Evolutionary conservation across 2,329 filamentous ascomycete species (phyloP).

Genomic region (Ophiostoma tasmaniense): DNA sequence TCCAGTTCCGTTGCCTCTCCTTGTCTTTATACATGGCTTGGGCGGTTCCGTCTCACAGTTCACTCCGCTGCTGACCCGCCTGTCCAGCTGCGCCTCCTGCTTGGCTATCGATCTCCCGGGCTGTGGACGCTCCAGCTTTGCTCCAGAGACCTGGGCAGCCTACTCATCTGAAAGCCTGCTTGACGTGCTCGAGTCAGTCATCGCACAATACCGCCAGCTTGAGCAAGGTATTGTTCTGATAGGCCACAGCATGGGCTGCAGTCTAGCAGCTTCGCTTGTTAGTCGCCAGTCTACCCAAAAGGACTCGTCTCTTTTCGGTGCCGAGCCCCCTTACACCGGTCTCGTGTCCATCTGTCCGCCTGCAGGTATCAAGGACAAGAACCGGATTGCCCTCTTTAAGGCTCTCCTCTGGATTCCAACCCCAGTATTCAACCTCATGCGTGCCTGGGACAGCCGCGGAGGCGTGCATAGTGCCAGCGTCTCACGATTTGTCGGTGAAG

Average conservation of each 20-base stretch:
- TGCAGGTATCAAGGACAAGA: conserved; percentile 51
- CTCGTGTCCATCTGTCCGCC: conserved; percentile 75
- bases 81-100: conserved; percentile 76
- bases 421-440: conserved; percentile 65
- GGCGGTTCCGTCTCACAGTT: conserved; percentile 92
- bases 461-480: conserved; percentile 73
- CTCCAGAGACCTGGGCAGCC: conserved; percentile 61
- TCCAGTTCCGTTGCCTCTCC: conserved; percentile 66
- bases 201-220: conserved; percentile 62
- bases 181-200: conserved; percentile 65
- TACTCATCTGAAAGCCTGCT: conserved; percentile 70
- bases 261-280: conserved; percentile 64
- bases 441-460: conserved; percentile 69
- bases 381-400: conserved; percentile 42
- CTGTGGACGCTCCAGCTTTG: conserved; percentile 72
- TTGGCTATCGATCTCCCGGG: conserved; percentile 85
- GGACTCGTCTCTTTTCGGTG: too few relatives aligned
- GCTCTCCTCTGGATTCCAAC: conserved; percentile 60
- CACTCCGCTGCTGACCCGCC: conserved; percentile 66
- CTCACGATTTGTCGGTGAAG: conserved; percentile 61
- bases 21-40: conserved; percentile 88
- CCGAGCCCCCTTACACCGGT: conserved; percentile 42
- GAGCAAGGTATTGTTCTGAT: conserved; percentile 71
- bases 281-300: conserved; percentile 35
- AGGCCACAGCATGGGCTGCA: conserved; percentile 85